A percentile compares a stretch with the other conserved stretches of the same genome.
These are phyloP conservation scores for Simplicillium aogashimaense DNA, from an alignment of 2,329 filamentous ascomycete species.

Conservation along the genomic window DNA sequence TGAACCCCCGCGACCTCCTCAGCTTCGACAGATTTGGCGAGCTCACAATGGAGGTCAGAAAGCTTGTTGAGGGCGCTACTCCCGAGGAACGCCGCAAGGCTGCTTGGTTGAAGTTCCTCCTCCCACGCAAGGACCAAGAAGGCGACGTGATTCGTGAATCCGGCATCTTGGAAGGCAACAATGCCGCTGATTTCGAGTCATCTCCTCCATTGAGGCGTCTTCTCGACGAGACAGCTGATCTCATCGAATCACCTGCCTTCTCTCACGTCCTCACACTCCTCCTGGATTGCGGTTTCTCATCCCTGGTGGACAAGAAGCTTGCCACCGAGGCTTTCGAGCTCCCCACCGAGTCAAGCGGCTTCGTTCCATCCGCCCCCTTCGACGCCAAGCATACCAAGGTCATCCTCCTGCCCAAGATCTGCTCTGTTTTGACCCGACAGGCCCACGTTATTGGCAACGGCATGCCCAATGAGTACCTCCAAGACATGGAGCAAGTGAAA, in stretches of 20 bases:
- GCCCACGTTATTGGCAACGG: constrained; percentile 82
- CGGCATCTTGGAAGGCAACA: constrained; percentile 55
- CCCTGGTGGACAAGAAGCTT: constrained; percentile 74
- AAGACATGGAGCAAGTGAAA: constrained; percentile 64
- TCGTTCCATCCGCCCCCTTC: constrained; percentile 39
- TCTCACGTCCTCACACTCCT: constrained; percentile 75
- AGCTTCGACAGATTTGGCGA: constrained; percentile 71
- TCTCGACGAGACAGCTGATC: constrained; percentile 89
- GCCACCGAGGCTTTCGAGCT: constrained; percentile 67
- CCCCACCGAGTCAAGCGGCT: constrained; percentile 14
- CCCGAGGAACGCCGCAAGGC: constrained; percentile 26
- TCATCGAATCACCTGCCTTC: constrained; percentile 90
- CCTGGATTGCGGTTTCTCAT: constrained; percentile 79
- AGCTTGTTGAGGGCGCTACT: constrained; percentile 63
- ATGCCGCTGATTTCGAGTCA: constrained; percentile 17
- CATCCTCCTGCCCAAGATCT: constrained; percentile 69
- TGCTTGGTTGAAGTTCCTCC: constrained; percentile 76
- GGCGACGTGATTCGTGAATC: constrained; percentile 77
- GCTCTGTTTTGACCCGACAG: constrained; percentile 84
- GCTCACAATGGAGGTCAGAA: constrained; percentile 73
- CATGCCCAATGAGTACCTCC: constrained; percentile 59
- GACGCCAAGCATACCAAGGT: constrained; percentile 48
- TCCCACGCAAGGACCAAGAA: constrained; percentile 72
- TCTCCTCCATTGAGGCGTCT: constrained; percentile 62
- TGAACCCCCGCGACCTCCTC: constrained; percentile 83